Evolutionary conservation across 345 rosid genomes (phyloP), one percentile per base, ranked within the genome.

Genomic region (Camelina sativa): DNA sequence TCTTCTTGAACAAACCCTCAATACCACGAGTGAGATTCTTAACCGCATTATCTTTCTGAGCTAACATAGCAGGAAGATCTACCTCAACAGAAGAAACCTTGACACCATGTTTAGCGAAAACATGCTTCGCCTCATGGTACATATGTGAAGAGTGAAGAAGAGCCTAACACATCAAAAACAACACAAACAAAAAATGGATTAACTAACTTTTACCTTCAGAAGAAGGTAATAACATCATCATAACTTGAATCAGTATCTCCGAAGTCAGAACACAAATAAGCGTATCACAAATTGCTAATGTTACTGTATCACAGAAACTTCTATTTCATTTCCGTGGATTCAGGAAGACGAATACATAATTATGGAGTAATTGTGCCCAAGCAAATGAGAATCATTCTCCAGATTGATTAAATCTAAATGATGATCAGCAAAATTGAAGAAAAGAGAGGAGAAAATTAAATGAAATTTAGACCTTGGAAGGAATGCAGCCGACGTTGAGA

Each of bases 71-170:
- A n/a, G 94, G 87, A 52, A 90, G 86, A 81, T 92, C 97, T 50
- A 92, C 84, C 86, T 90, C 97, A 53, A 92, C 91, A 20, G 88
- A 82, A 17, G 88, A 53, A n/a, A 90, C 63, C 82, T 88, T 90
- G 58, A 92, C 88, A 48, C 96, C 97, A 19, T 90, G 97, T 60
- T 30, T 68, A 1, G 97, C 87, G 19, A 90, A 92, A 28, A 91
- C 63, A 74, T 92, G 97, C 48, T 76, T 80, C n/a, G 97, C 97
- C 83, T 90, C 92, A 72, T 92, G 97, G 81, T 74, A 92, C 96
- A 92, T 92, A 80, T 92, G 97, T 25, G 97, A 92, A 4, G 97
- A 92, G 80, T 90, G 97, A 71, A 92, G 90, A 60, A 92, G 91
- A 4, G 96, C 96, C 97, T 92, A 81, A 43, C 44, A n/a, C 46